Evolutionary conservation across 1,139 yeast genomes (phyloP).

Genomic region (Yamadazyma taylorii): DNA sequence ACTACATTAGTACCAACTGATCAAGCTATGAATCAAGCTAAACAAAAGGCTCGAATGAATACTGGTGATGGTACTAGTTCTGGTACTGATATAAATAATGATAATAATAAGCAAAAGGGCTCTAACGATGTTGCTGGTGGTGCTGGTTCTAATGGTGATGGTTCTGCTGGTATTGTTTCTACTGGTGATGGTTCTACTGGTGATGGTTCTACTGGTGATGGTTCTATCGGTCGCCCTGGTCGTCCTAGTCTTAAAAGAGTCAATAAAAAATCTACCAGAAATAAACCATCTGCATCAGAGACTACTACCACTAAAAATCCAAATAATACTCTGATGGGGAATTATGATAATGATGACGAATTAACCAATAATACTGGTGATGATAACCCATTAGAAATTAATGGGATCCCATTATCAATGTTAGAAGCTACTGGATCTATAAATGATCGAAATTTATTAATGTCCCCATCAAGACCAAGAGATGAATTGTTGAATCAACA

Average conservation of each 20-base stretch:
- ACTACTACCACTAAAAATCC: too few relatives aligned
- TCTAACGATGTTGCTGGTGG: slow-evolving; percentile 2
- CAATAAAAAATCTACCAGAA: too few relatives aligned
- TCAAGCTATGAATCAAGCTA: slow-evolving; percentile 61
- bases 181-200: too few relatives aligned
- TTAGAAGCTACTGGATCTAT: slow-evolving; percentile 78
- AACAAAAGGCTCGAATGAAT: slow-evolving; percentile 48
- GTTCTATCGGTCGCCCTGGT: too few relatives aligned
- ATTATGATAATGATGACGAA: background rate
- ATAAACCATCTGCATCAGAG: too few relatives aligned
- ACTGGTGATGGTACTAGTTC: background rate
- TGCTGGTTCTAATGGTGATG: too few relatives aligned
- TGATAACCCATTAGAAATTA: slow-evolving; percentile 62
- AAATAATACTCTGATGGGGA: too few relatives aligned
- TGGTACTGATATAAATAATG: slow-evolving; percentile 22
- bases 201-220: too few relatives aligned
- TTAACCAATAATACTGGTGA: slow-evolving; percentile 13
- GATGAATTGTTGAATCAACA: background rate
- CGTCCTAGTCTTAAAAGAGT: too few relatives aligned
- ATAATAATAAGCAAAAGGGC: background rate
- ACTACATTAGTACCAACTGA: slow-evolving; percentile 89
- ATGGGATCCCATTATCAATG: slow-evolving; percentile 80
- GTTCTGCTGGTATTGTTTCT: too few relatives aligned
- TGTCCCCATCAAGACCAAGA: slow-evolving; percentile 1
- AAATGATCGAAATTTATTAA: slow-evolving; percentile 22